These are phyloP conservation scores for Sporodiniella umbellata DNA, from an alignment of 371 early-diverging fungal species.

Conservation along the genomic window DNA sequence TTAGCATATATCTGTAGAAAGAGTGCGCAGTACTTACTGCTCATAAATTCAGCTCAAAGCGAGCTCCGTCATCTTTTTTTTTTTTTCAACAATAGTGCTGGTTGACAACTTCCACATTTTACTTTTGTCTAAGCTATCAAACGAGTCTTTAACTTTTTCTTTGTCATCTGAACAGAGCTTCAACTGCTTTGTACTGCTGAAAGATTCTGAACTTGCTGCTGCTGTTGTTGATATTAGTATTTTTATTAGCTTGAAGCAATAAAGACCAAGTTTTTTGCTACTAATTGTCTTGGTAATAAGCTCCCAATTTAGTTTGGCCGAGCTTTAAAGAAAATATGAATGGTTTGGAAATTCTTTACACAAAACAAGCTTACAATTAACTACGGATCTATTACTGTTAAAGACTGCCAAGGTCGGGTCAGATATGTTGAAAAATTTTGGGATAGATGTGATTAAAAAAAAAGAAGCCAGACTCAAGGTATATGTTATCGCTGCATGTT, in stretches of 20 bases:
- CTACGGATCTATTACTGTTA: too few relatives aligned
- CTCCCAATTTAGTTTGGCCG: constrained; percentile 10
- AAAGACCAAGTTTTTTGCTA: constrained; percentile 12
- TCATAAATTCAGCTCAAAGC: constrained; percentile 2
- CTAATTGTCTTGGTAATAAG: constrained; percentile 12
- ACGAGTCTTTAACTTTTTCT: neutral
- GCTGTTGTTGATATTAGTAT: constrained; percentile 1
- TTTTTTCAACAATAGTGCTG: constrained; percentile 1
- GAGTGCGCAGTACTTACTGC: constrained; percentile 7
- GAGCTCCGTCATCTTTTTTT: neutral
- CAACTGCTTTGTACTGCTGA: constrained; percentile 6
- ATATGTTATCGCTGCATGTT: too few relatives aligned
- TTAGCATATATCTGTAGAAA: neutral
- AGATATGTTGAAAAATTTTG: too few relatives aligned
- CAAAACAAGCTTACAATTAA: constrained; percentile 12
- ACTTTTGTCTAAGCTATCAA: neutral
- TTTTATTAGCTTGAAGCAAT: constrained; percentile 1
- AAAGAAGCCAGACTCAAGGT: too few relatives aligned
- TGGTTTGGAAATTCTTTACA: constrained; percentile 11
- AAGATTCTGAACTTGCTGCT: constrained; percentile 3
- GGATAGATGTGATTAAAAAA: too few relatives aligned
- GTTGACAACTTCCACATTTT: constrained; percentile 16
- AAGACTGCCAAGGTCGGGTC: too few relatives aligned
- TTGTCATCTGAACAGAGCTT: constrained; percentile 8
- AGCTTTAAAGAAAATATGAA: constrained; percentile 8